Evolutionary conservation across 192 early-diverging fungal genomes (phyloP).

Genomic region (Coemansia sp.): DNA sequence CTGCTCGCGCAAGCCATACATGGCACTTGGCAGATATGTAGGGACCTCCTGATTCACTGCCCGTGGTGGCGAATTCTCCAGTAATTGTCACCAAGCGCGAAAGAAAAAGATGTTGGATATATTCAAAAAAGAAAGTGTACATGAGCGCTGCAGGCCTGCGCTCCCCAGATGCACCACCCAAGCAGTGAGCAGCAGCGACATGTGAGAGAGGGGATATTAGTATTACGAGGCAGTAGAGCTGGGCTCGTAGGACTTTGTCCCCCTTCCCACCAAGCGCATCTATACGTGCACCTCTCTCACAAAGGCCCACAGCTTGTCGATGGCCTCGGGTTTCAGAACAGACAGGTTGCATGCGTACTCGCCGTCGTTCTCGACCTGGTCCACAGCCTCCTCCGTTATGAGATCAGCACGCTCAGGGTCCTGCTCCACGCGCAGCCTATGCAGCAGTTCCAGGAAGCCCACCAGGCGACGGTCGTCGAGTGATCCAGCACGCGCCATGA

Average conservation of each 20-base stretch:
- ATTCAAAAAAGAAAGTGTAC: background rate
- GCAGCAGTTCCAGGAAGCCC: slow-evolving; percentile 34
- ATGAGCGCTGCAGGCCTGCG: background rate
- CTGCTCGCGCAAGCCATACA: slow-evolving; percentile 3
- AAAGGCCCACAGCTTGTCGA: slow-evolving; percentile 44
- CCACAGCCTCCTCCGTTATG: slow-evolving; percentile 32
- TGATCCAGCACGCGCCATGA: slow-evolving; percentile 18
- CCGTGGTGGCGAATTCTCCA: background rate
- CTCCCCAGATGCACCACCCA: background rate
- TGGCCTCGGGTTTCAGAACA: slow-evolving; percentile 23
- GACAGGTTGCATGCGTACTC: slow-evolving; percentile 40
- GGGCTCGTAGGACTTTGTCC: background rate
- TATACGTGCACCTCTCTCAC: slow-evolving; percentile 8
- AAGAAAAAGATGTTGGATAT: background rate
- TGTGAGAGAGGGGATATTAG: background rate
- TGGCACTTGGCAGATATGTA: background rate
- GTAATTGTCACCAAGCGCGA: slow-evolving; percentile 1
- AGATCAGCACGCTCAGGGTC: slow-evolving; percentile 27
- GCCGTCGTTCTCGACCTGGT: slow-evolving; percentile 25
- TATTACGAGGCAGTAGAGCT: background rate
- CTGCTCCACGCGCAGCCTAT: slow-evolving; percentile 45
- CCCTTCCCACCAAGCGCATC: background rate
- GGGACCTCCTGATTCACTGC: slow-evolving; percentile 2
- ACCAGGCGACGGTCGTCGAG: slow-evolving; percentile 27
- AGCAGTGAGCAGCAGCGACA: background rate